Conservation (phyloP, 176 grass and related monocot species). For the Guadua angustifolia region DNA sequence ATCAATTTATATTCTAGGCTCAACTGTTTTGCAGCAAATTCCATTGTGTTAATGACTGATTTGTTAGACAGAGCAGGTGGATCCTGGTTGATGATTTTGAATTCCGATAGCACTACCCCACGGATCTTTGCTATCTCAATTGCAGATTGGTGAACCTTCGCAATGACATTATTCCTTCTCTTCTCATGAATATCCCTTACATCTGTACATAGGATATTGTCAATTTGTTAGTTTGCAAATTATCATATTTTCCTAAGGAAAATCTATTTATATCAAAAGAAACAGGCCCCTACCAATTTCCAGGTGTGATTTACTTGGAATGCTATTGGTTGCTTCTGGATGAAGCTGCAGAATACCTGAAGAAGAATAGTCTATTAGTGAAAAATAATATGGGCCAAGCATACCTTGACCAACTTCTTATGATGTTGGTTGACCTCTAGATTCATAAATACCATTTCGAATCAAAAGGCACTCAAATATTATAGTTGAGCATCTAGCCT, state of each 20-base stretch:
- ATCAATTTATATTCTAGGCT: constrained; percentile 72
- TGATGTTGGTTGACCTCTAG: too few relatives aligned
- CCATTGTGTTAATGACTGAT: constrained; percentile 71
- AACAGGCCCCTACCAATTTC: constrained; percentile 79
- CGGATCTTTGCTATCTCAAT: constrained; percentile 66
- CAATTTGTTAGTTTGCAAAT: constrained; percentile 7
- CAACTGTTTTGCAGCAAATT: constrained; percentile 67
- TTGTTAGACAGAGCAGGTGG: constrained; percentile 79
- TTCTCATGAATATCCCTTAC: constrained; percentile 86
- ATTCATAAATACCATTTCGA: constrained; percentile 5
- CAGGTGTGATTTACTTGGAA: constrained; percentile 94
- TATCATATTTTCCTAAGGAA: neutral
- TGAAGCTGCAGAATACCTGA: constrained; percentile 93
- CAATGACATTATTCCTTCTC: constrained; percentile 83
- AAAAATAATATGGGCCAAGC: constrained; percentile 28
- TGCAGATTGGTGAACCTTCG: constrained; percentile 67
- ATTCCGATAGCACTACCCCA: constrained; percentile 72
- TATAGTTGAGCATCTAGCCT: constrained; percentile 18
- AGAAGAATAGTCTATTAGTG: constrained; percentile 35
- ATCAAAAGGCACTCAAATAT: neutral
- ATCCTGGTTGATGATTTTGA: constrained; percentile 90
- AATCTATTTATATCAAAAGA: neutral
- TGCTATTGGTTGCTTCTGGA: constrained; percentile 97
- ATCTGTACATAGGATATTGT: constrained; percentile 53
- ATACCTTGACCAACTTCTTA: too few relatives aligned